phyloP scores from a whole-genome alignment of 2,329 filamentous ascomycete genomes.

The Penicillium digitatum region DNA sequence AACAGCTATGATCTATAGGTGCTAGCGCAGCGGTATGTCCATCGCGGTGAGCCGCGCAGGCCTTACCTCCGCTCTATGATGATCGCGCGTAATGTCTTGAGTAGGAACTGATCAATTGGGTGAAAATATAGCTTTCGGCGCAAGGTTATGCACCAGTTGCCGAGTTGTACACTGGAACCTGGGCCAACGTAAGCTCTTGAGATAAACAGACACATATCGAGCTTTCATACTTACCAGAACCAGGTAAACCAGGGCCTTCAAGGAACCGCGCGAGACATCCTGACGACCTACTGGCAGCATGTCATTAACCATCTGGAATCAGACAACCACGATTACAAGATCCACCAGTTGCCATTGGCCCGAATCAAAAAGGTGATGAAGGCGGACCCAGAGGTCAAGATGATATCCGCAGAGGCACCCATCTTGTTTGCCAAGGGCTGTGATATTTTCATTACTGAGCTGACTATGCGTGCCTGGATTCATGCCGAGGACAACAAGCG shows the following conservation, averaged over 20 bases:
- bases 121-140: slow-evolving; percentile 63
- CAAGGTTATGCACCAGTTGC: slow-evolving; percentile 83
- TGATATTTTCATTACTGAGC: slow-evolving; percentile 97
- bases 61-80: not conserved
- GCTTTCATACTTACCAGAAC: slow-evolving; percentile 21
- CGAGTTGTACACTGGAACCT: slow-evolving; percentile 88
- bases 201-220: not conserved
- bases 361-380: slow-evolving; percentile 99
- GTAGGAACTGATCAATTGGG: slow-evolving; percentile 18
- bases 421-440: slow-evolving; percentile 98
- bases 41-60: not conserved
- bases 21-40: slow-evolving; percentile 64
- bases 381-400: slow-evolving; percentile 97
- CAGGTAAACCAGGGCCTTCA: slow-evolving; percentile 93
- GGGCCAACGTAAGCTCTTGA: slow-evolving; percentile 73
- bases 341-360: slow-evolving; percentile 93
- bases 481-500: slow-evolving; percentile 99
- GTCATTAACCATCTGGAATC: slow-evolving; percentile 93
- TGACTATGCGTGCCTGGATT: slow-evolving; percentile 99
- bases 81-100: not conserved
- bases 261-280: slow-evolving; percentile 90
- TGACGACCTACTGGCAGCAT: slow-evolving; percentile 99
- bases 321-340: slow-evolving; percentile 96
- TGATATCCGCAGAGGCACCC: slow-evolving; percentile 97
- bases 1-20: slow-evolving; percentile 43